Conservation (phyloP, 176 grass and related monocot species). For the Typha latifolia region DNA sequence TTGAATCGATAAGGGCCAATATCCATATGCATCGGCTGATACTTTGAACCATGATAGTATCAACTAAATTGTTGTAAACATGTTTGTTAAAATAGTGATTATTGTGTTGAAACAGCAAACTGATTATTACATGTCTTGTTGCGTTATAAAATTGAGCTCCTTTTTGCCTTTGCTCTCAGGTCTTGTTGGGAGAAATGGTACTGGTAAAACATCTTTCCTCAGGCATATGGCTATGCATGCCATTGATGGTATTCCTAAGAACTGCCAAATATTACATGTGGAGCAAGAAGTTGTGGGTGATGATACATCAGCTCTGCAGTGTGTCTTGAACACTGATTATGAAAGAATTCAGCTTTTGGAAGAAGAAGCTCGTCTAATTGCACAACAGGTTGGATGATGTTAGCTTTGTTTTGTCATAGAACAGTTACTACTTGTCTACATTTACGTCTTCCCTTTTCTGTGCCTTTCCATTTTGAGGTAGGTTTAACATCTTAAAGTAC, state of each 20-base stretch:
- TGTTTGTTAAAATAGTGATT: neutral
- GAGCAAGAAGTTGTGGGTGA: slow-evolving; percentile 92
- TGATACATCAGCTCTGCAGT: slow-evolving; percentile 71
- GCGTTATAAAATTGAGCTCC: neutral
- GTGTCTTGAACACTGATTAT: slow-evolving; percentile 76
- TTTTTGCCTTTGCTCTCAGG: slow-evolving; percentile 31
- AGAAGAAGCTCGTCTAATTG: slow-evolving; percentile 65
- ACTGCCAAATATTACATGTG: slow-evolving; percentile 97
- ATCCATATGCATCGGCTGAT: too few relatives aligned
- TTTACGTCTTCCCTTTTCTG: neutral
- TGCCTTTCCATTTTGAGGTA: neutral
- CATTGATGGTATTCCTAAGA: slow-evolving; percentile 96
- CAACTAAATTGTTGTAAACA: too few relatives aligned
- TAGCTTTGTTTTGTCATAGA: slow-evolving; percentile 4
- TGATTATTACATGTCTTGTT: too few relatives aligned
- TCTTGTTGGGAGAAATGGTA: slow-evolving; percentile 97
- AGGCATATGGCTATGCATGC: slow-evolving; percentile 86
- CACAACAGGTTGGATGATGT: slow-evolving; percentile 43
- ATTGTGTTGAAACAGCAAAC: neutral
- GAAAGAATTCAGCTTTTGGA: slow-evolving; percentile 72
- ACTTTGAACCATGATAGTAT: too few relatives aligned
- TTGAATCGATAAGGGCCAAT: too few relatives aligned
- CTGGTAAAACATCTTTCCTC: slow-evolving; percentile 91
- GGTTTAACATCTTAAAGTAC: slow-evolving; percentile 3
- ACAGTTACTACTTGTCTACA: neutral